Conservation (phyloP, 768 basidiomycete species). For the Rhodotorula paludigena region DNA sequence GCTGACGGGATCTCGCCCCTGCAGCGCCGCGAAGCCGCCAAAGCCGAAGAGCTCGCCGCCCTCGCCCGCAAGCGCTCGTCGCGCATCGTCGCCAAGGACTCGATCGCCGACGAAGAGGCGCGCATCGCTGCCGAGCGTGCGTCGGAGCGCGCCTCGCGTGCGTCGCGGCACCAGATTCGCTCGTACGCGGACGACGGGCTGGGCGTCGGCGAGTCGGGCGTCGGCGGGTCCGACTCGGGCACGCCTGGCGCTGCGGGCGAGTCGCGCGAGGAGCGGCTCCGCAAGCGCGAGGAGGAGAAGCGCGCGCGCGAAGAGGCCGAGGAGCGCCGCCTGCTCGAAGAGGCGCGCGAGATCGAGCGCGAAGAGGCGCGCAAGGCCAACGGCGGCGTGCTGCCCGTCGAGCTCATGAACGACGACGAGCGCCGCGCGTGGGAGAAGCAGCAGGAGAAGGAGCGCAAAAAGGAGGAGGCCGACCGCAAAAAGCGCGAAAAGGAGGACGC, state of each 20-base stretch:
- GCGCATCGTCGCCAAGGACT: background rate
- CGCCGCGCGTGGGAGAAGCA: background rate
- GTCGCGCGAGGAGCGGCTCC: conserved; percentile 27
- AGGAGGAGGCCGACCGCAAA: conserved; percentile 9
- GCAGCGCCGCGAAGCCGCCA: background rate
- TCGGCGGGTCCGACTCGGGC: background rate
- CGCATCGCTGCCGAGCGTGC: background rate
- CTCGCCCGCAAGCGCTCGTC: background rate
- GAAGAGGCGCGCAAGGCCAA: conserved; percentile 56
- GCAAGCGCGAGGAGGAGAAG: conserved; percentile 37
- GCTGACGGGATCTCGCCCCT: too few species aligned
- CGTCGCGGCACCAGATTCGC: background rate
- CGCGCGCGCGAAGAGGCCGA: conserved; percentile 41
- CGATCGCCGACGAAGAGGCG: background rate
- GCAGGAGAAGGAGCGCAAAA: conserved; percentile 15
- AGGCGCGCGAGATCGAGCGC: conserved; percentile 56
- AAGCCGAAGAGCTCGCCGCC: background rate
- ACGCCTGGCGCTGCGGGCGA: background rate
- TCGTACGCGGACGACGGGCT: conserved; percentile 2
- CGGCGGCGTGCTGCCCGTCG: conserved; percentile 28
- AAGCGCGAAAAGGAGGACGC: conserved; percentile 15
- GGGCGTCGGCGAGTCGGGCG: background rate
- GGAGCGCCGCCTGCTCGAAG: conserved; percentile 54
- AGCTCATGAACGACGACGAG: conserved; percentile 29
- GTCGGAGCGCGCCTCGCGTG: background rate